Evolutionary conservation across 1,284 basidiomycete species (phyloP).

Genomic region (Paramarasmius palmivorus): DNA sequence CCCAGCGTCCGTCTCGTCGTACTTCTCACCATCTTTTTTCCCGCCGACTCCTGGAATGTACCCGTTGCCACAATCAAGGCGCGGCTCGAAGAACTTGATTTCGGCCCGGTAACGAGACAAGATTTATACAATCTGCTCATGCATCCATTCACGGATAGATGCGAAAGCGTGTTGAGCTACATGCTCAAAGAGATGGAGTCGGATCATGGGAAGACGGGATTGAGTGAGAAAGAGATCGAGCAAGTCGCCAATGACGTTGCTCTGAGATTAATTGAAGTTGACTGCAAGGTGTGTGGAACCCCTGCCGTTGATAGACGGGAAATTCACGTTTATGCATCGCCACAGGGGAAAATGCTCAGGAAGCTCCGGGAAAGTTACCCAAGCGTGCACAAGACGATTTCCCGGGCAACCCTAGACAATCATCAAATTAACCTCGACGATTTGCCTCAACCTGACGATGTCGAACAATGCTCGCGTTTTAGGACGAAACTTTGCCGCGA

Average conservation of each 20-base stretch:
- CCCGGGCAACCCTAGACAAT: constrained; percentile 42
- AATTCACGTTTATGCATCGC: not conserved
- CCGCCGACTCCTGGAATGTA: constrained; percentile 42
- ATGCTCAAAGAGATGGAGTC: constrained; percentile 39
- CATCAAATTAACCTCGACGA: constrained; percentile 54
- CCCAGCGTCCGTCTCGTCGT: constrained; percentile 64
- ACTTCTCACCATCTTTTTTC: constrained; percentile 61
- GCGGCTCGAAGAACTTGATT: constrained; percentile 49
- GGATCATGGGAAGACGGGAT: constrained; percentile 39
- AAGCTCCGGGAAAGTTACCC: constrained; percentile 49
- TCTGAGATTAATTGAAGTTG: constrained; percentile 55
- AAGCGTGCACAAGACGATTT: constrained; percentile 41
- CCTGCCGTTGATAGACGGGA: not conserved
- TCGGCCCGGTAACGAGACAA: constrained; percentile 53
- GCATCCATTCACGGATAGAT: constrained; percentile 69
- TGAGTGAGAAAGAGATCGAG: constrained; percentile 41
- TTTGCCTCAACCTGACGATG: constrained; percentile 51
- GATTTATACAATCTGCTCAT: constrained; percentile 64
- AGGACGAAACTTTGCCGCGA: constrained; percentile 54
- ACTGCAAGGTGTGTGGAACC: constrained; percentile 52
- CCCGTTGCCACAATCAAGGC: constrained; percentile 41
- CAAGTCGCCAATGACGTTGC: constrained; percentile 54
- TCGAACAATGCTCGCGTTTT: constrained; percentile 40
- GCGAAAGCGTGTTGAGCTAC: constrained; percentile 52
- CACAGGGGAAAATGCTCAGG: constrained; percentile 65